phyloP scores from a whole-genome alignment of 345 rosid genomes.

The Arabidopsis arenosa region DNA sequence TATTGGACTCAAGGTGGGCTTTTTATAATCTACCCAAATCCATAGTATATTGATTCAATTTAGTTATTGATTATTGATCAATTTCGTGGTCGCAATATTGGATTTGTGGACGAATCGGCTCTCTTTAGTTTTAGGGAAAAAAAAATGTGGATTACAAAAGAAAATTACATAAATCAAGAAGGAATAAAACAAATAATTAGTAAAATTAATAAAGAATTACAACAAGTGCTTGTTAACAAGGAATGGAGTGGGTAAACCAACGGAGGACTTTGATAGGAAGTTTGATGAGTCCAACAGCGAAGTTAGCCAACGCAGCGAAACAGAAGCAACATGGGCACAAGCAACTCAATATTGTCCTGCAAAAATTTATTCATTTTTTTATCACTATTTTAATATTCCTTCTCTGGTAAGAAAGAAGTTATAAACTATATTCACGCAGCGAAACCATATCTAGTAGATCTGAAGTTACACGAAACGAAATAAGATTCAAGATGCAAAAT shows the following conservation, averaged over 20 bases:
- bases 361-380: not conserved
- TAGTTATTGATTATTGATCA: no score
- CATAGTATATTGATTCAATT: not conserved
- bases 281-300: conserved; percentile 68
- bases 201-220: not conserved
- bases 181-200: not conserved
- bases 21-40: not conserved
- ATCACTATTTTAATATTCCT: not conserved
- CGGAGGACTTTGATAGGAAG: conserved; percentile 66
- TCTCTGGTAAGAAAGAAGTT: not conserved
- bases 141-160: no score
- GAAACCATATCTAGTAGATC: no score
- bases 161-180: not conserved
- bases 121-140: no score
- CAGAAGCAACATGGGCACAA: conserved; percentile 85
- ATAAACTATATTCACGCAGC: no score
- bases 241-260: conserved; percentile 80
- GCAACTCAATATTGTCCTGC: conserved; percentile 79
- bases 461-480: no score
- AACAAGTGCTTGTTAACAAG: conserved; percentile 52
- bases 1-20: conserved; percentile 5
- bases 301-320: conserved; percentile 69
- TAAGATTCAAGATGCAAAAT: not conserved
- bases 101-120: not conserved
- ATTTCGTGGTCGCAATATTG: not conserved